phyloP scores from a whole-genome alignment of 148 eudicot genomes.

The Camellia lanceoleosa region DNA sequence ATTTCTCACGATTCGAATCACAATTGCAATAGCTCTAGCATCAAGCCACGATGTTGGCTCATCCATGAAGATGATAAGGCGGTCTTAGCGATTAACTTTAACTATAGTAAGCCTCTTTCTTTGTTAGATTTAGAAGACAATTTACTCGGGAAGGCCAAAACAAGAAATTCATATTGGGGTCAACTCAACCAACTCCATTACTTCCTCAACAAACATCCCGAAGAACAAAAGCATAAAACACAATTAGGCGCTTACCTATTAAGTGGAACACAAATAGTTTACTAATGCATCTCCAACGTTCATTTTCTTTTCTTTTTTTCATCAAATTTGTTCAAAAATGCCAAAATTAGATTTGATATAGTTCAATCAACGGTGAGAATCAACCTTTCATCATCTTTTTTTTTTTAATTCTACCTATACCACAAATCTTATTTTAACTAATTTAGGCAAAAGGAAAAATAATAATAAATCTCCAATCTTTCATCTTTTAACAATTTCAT shows the following conservation, averaged over 20 bases:
- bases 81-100: constrained; percentile 73
- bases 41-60: constrained; percentile 92
- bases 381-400: no score
- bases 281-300: no score
- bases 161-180: constrained; percentile 13
- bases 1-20: constrained; percentile 73
- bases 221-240: not conserved
- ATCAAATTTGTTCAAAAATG: no score
- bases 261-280: not conserved
- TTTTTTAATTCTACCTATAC: no score
- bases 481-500: no score
- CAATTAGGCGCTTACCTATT: not conserved
- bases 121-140: constrained; percentile 67
- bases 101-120: constrained; percentile 73
- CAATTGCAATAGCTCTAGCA: constrained; percentile 90
- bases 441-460: no score
- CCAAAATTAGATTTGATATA: no score
- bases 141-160: constrained; percentile 68
- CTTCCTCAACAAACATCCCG: not conserved
- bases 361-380: no score
- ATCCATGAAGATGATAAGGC: constrained; percentile 83
- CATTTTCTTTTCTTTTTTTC: no score
- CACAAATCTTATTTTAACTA: no score
- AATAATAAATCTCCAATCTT: no score
- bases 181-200: not conserved